Evolutionary conservation across 2,329 filamentous ascomycete species (phyloP).

Genomic region (Emericellopsis atlantica): DNA sequence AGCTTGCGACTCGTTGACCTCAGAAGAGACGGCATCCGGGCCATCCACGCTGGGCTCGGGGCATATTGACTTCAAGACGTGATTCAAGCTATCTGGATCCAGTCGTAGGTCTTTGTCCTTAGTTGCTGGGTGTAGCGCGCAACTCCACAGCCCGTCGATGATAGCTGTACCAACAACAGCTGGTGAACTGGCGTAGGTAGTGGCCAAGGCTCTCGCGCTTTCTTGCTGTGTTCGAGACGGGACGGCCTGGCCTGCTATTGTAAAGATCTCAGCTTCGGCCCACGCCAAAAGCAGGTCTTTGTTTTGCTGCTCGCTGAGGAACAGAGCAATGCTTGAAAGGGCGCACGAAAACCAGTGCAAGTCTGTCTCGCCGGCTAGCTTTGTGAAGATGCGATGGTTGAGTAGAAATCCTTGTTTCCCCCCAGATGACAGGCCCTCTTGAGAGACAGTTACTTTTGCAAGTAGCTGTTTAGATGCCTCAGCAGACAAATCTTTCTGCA

Average conservation of each 20-base stretch:
- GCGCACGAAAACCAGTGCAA: conserved; percentile 64
- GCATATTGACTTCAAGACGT: conserved; percentile 51
- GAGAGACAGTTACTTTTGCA: conserved; percentile 46
- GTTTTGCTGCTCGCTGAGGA: conserved; percentile 33
- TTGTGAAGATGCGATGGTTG: conserved; percentile 74
- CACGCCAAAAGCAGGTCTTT: conserved; percentile 52
- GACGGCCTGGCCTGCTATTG: conserved; percentile 51
- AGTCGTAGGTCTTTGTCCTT: conserved; percentile 71
- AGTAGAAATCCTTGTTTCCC: conserved; percentile 82
- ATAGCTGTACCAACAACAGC: conserved; percentile 48
- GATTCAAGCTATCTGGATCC: conserved; percentile 49
- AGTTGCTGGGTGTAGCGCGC: conserved; percentile 45
- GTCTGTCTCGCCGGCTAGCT: conserved; percentile 63
- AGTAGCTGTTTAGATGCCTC: conserved; percentile 29
- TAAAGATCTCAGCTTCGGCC: conserved; percentile 76
- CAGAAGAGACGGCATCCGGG: conserved; percentile 21
- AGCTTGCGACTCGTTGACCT: conserved; percentile 52
- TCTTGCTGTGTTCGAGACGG: conserved; percentile 51
- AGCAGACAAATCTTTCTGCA: conserved; percentile 42
- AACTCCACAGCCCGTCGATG: conserved; percentile 70
- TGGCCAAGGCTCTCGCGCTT: conserved; percentile 47
- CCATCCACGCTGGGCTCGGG: conserved; percentile 39
- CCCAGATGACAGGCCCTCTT: conserved; percentile 55
- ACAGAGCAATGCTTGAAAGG: conserved; percentile 46
- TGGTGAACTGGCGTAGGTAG: conserved; percentile 50